Percentiles rank a stretch among this genome's conserved stretches.
These are phyloP conservation scores for Trichoderma parareesei DNA, from an alignment of 495 filamentous ascomycete genomes.

Conservation along the genomic window DNA sequence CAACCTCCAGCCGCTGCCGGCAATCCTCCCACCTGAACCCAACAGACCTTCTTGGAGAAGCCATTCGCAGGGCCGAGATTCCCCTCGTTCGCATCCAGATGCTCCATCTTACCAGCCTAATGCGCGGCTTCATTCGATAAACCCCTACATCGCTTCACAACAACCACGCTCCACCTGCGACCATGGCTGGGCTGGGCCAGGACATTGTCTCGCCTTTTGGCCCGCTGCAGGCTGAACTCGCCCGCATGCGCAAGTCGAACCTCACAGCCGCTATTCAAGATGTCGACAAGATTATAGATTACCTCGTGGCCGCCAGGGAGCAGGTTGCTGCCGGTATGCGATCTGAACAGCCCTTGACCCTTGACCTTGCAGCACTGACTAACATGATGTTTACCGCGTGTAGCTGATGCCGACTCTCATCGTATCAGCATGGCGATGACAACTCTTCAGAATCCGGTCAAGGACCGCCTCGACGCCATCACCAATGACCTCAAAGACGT, in stretches of 20 bases:
- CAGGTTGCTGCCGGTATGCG: slow-evolving; percentile 54
- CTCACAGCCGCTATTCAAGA: slow-evolving; percentile 62
- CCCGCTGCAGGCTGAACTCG: slow-evolving; percentile 60
- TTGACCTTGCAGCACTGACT: not conserved
- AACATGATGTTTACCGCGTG: not conserved
- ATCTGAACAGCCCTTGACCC: not conserved
- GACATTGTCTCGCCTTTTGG: slow-evolving; percentile 10
- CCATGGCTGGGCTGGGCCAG: not conserved
- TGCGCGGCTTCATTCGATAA: not conserved
- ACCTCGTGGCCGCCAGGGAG: slow-evolving; percentile 64
- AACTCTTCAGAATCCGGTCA: slow-evolving; percentile 76
- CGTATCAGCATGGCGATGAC: slow-evolving; percentile 62
- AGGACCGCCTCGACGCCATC: slow-evolving; percentile 65
- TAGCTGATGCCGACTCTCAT: slow-evolving; percentile 51
- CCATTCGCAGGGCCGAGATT: not conserved
- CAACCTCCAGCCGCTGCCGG: not conserved
- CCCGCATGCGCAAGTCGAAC: slow-evolving; percentile 57
- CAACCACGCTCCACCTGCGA: not conserved
- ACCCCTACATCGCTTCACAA: not conserved
- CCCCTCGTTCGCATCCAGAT: not conserved
- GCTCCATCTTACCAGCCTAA: not conserved
- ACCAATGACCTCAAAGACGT: slow-evolving; percentile 74
- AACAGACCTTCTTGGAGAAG: not conserved
- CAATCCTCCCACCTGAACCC: not conserved
- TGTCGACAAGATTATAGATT: slow-evolving; percentile 72